phyloP scores from a whole-genome alignment of 2,329 filamentous ascomycete species.

The Pseudocercospora eumusae region DNA sequence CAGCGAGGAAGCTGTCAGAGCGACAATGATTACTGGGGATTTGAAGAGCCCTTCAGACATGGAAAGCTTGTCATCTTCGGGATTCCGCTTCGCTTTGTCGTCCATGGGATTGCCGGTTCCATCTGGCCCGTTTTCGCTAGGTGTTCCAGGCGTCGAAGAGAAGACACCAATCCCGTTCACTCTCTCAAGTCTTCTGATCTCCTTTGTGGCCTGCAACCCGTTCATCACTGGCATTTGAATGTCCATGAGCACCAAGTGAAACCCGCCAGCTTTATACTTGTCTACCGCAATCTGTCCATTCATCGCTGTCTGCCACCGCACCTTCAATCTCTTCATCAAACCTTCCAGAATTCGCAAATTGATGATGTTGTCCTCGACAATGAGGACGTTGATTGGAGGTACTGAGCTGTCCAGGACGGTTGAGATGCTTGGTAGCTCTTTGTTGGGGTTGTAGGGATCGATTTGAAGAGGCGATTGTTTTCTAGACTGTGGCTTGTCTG shows the following conservation, averaged over 20 bases:
- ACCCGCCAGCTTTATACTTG: conserved; percentile 90
- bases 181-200: conserved; percentile 85
- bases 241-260: conserved; percentile 97
- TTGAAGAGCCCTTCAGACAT: conserved; percentile 74
- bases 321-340: conserved; percentile 93
- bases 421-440: conserved; percentile 25
- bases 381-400: conserved; percentile 93
- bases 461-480: conserved; percentile 19
- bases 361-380: conserved; percentile 98
- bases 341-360: conserved; percentile 91
- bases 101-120: conserved; percentile 42
- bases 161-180: conserved; percentile 94
- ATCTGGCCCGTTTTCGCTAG: conserved; percentile 39
- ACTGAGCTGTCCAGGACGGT: conserved; percentile 74
- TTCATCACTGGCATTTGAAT: conserved; percentile 98
- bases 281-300: conserved; percentile 90
- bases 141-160: conserved; percentile 50
- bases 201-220: conserved; percentile 88
- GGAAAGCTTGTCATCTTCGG: conserved; percentile 67
- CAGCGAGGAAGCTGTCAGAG: conserved; percentile 87
- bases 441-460: conserved; percentile 26
- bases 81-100: conserved; percentile 44
- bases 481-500: conserved; percentile 28
- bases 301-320: conserved; percentile 95
- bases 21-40: conserved; percentile 96